Percentiles rank a stretch among this genome's conserved stretches.
Evolutionary conservation across 75 land plant species (phyloP).

Genomic region (Cryptomeria japonica): DNA sequence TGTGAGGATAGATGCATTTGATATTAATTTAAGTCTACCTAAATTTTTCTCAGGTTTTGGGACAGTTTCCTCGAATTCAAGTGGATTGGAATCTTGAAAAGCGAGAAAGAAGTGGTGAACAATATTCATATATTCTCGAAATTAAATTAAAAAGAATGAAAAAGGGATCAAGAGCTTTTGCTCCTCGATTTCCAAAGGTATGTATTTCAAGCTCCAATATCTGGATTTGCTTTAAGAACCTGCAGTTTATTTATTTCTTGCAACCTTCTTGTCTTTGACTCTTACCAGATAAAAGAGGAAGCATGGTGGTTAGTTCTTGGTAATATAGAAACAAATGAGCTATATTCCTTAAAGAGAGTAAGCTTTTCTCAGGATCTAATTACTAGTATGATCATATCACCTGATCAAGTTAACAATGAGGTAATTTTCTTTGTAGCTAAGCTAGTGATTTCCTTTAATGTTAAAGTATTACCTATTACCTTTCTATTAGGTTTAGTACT

Average conservation of each 20-base stretch:
- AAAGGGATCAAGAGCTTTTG: constrained; percentile 58
- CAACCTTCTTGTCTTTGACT: background rate
- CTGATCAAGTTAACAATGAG: constrained; percentile 24
- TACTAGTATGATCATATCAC: constrained; percentile 62
- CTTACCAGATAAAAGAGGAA: constrained; percentile 84
- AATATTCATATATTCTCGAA: constrained; percentile 24
- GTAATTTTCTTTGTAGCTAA: constrained; percentile 4
- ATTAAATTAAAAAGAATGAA: constrained; percentile 53
- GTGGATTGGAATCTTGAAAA: constrained; percentile 51
- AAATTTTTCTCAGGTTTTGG: constrained; percentile 42
- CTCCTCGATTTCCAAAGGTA: constrained; percentile 92
- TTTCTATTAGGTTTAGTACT: background rate
- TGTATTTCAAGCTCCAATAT: background rate
- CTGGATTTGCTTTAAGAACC: background rate
- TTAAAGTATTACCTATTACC: background rate
- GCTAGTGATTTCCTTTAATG: background rate
- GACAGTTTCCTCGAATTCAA: constrained; percentile 62
- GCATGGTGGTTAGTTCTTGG: constrained; percentile 97
- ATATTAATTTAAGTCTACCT: background rate
- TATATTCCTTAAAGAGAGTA: constrained; percentile 84
- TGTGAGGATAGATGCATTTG: background rate
- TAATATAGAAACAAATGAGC: constrained; percentile 66
- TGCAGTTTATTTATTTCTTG: background rate
- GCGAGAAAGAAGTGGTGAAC: constrained; percentile 2
- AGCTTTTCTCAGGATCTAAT: constrained; percentile 57